Evolutionary conservation across 352 stramenopile genomes (phyloP), one percentile per base, ranked within the genome.

Genomic region (Phytophthora pseudosyringae): DNA sequence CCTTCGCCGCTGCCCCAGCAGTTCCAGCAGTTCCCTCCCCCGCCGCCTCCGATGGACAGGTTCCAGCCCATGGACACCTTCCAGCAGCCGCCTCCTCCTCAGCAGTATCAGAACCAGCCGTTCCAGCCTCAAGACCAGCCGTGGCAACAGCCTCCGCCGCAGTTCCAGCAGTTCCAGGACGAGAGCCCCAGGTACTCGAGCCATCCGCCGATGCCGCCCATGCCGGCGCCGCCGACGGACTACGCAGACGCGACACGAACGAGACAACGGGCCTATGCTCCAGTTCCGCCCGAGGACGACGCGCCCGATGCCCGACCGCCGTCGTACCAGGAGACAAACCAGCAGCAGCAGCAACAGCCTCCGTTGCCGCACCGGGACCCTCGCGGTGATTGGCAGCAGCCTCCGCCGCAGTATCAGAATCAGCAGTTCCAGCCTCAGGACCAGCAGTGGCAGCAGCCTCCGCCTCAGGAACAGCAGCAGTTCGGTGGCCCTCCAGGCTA

Each of bases 181-280:
- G 50, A 76, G n/a, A 59, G n/a, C 16, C 41, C 52, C 2, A 60
- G 51, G 29, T 79, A 59, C 29, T 16, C 32, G 28, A 41, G 38
- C 21, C 71, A 69, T 31, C 65, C 50, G 29, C 67, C 38, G 10
- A 47, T 70, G 25, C 50, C 56, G 11, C 41, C 54, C 12, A 49
- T 54, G 35, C 43, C 49, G n/a, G 50, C 47, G n/a, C 40, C 62
- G 11, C 21, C 59, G 33, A 45, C 58, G 8, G 59, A 71, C 48
- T 86, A 73, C 41, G 72, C 68, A 48, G 64, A 75, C 36, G 74
- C 76, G 44, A 38, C 67, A 35, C 67, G 67, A n/a, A 54, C 62
- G 5, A 73, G 76, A 58, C 69, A 83, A 46, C 69, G 76, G 38
- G 72, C 72, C 26, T 83, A 82, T 29, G 63, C 66, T 2, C 75